These are phyloP conservation scores for Fusarium sp. DNA, from an alignment of 2,329 filamentous ascomycete genomes.

Conservation along the genomic window DNA sequence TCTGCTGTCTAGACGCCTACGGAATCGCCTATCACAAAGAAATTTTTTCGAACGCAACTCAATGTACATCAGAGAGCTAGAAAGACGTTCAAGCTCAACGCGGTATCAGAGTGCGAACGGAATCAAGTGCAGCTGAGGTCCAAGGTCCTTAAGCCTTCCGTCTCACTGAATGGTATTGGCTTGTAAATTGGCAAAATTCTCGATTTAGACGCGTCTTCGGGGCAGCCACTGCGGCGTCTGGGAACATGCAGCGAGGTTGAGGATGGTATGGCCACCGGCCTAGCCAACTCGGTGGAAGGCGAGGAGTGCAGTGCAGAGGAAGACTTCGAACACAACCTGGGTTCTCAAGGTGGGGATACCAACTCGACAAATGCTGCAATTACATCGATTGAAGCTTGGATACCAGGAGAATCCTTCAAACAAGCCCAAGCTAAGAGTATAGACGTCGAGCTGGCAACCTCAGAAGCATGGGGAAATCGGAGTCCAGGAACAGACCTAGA, in stretches of 20 bases:
- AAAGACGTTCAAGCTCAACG: neutral
- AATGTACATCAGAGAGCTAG: neutral
- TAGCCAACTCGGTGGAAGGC: neutral
- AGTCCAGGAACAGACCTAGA: too few relatives aligned
- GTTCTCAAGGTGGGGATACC: neutral
- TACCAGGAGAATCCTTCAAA: fast-evolving
- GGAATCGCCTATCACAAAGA: neutral
- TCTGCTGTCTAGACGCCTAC: neutral
- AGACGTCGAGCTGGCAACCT: too few relatives aligned
- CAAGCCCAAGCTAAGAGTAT: neutral
- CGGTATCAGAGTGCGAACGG: neutral
- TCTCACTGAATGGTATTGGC: neutral
- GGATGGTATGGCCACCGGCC: neutral
- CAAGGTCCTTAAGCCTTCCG: neutral
- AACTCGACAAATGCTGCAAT: neutral
- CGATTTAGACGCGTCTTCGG: neutral
- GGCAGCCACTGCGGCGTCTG: neutral
- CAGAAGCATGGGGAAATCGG: too few relatives aligned
- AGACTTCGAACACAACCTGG: fast-evolving
- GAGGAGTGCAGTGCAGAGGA: neutral
- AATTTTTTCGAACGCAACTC: neutral
- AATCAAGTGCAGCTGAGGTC: neutral
- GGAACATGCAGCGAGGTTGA: neutral
- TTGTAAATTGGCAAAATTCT: neutral
- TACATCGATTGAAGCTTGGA: neutral